Evolutionary conservation across 2,329 filamentous ascomycete genomes (phyloP), one percentile per base, ranked within the genome.

Genomic region (Fusarium newnesense): DNA sequence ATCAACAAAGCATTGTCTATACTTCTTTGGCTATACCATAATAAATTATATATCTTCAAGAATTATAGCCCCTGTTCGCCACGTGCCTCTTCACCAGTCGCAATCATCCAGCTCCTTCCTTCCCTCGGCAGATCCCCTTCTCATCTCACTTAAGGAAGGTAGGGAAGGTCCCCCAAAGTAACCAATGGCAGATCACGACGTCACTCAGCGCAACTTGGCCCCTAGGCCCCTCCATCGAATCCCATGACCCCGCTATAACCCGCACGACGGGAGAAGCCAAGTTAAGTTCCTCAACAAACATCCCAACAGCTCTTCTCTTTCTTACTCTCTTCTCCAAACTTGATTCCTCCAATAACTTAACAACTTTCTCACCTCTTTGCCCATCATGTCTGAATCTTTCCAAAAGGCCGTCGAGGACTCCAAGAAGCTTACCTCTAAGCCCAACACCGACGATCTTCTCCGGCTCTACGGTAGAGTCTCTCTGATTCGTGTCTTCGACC

Each of bases 381-480:
- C 67, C 77, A 83, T 65, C 73, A 87, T 87, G 85, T 80, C 82
- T 78, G 66, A 81, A 60, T 85, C 83, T 66, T 91, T 90, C 84
- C 77, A 88, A 74, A 85, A 84, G 81, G 91, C 91, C 70, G 85
- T 87, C 77, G 80, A 79, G 74, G 91, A 93, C 83, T 90, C 88
- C 83, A 90, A 89, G 84, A 91, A 92, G 87, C 87, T 93, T 73
- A 89, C 88, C 75, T 81, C 84, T 74, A 92, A 91, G 87, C 91
- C 91, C 60, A 80, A 75, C 79, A 88, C 90, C 83, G 86, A 90
- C 26, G 89, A 93, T 73, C 86, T 93, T 53, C 89, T 94, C 77
- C 83, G 90, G 78, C 84, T 90, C 76, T 90, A 90, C 79, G 87
- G 88, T 89, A 80, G 68, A 87, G 62, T 40, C 61, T 39, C 62